Evolutionary conservation across 2,329 filamentous ascomycete species (phyloP).

Genomic region (Macrophomina pseudophaseolina): DNA sequence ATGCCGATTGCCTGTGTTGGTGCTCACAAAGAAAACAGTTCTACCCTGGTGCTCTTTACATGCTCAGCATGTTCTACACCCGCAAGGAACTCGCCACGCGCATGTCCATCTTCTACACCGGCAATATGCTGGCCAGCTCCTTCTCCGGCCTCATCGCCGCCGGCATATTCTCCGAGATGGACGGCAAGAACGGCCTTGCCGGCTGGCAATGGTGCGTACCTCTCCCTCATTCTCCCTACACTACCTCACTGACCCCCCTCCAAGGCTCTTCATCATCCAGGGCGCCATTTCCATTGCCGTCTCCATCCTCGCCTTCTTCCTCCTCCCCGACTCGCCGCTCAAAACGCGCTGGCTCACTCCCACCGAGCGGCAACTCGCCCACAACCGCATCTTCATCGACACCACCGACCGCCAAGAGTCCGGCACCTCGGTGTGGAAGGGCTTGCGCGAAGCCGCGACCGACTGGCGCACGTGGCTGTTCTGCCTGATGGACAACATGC

Average conservation of each 20-base stretch:
- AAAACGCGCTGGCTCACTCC: constrained; percentile 53
- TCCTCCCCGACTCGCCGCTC: constrained; percentile 43
- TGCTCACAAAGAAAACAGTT: neutral
- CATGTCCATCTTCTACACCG: constrained; percentile 59
- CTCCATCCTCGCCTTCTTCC: constrained; percentile 27
- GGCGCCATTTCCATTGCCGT: constrained; percentile 34
- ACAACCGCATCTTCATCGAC: constrained; percentile 52
- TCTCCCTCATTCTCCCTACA: rapidly evolving
- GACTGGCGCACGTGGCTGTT: constrained; percentile 19
- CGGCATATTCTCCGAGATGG: constrained; percentile 47
- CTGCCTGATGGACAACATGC: constrained; percentile 25
- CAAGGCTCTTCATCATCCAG: constrained; percentile 21
- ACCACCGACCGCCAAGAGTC: constrained; percentile 53
- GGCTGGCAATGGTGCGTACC: constrained; percentile 10
- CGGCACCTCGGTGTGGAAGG: neutral
- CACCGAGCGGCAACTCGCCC: constrained; percentile 52
- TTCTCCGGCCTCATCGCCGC: constrained; percentile 61
- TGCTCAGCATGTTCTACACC: constrained; percentile 60
- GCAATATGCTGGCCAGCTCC: constrained; percentile 55
- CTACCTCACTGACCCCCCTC: too few relatives aligned
- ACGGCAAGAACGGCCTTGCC: constrained; percentile 28
- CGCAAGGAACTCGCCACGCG: constrained; percentile 57
- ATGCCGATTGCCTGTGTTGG: neutral
- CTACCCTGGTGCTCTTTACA: constrained; percentile 53
- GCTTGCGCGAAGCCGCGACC: neutral